Evolutionary conservation across 2,329 filamentous ascomycete genomes (phyloP).

Genomic region (Colletotrichum higginsianum): DNA sequence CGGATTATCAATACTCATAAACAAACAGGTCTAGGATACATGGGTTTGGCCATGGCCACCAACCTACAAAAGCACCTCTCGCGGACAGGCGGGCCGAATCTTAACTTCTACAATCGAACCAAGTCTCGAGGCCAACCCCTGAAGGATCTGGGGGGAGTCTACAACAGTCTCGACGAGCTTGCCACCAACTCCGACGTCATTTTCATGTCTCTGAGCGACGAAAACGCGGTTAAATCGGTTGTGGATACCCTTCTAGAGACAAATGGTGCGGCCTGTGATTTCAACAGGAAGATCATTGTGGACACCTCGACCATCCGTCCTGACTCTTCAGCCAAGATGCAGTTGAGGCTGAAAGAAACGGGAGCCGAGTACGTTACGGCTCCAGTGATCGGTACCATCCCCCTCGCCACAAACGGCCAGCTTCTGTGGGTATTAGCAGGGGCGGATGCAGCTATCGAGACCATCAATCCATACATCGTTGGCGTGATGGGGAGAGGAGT

Average conservation of each 20-base stretch:
- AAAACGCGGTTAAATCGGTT: neutral
- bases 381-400: neutral
- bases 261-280: neutral
- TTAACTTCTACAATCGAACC: neutral
- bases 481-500: neutral
- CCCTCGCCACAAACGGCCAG: neutral
- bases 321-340: neutral
- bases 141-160: neutral
- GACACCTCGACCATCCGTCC: neutral
- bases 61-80: conserved; percentile 63
- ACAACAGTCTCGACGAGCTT: neutral
- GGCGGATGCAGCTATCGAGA: neutral
- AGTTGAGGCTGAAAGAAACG: neutral
- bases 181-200: neutral
- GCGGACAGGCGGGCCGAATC: neutral
- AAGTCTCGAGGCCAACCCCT: neutral
- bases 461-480: neutral
- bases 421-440: neutral
- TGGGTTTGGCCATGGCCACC: conserved; percentile 87
- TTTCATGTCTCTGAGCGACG: neutral
- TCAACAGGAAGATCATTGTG: neutral
- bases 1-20: neutral
- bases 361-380: neutral
- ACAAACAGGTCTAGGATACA: conserved; percentile 76
- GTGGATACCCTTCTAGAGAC: neutral